Conservation (phyloP, 73 alveolate species). For the Paramecium pentaurelia region DNA sequence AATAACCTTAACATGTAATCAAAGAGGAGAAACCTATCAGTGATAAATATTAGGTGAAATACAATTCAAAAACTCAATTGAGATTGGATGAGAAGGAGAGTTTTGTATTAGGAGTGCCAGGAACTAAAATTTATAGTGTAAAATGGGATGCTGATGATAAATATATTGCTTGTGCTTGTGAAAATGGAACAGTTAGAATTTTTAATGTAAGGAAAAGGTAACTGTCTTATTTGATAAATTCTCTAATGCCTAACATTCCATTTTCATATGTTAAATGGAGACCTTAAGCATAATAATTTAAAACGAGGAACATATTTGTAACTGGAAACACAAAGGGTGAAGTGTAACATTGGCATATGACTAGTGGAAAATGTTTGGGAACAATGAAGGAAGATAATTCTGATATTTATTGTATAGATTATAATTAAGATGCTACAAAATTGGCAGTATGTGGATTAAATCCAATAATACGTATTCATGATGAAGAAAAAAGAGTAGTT, state of each 20-base stretch:
- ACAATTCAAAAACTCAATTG: background rate
- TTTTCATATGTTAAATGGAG: slow-evolving; percentile 85
- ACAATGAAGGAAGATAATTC: slow-evolving; percentile 87
- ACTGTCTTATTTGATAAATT: slow-evolving; percentile 56
- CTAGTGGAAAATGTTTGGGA: slow-evolving; percentile 92
- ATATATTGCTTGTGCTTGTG: slow-evolving; percentile 83
- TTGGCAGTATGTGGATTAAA: slow-evolving; percentile 69
- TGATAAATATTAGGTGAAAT: slow-evolving; percentile 1
- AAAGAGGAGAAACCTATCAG: slow-evolving; percentile 24
- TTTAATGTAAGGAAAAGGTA: slow-evolving; percentile 79
- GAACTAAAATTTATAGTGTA: slow-evolving; percentile 75
- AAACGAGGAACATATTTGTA: slow-evolving; percentile 86
- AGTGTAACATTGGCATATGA: slow-evolving; percentile 93
- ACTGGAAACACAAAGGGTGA: slow-evolving; percentile 94
- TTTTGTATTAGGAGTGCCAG: slow-evolving; percentile 69
- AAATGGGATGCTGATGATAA: slow-evolving; percentile 82
- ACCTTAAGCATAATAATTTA: slow-evolving; percentile 80
- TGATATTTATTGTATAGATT: slow-evolving; percentile 92
- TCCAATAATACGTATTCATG: slow-evolving; percentile 64
- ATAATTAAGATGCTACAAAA: slow-evolving; percentile 88
- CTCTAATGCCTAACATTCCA: slow-evolving; percentile 64
- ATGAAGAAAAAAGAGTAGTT: slow-evolving; percentile 63
- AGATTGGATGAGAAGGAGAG: background rate
- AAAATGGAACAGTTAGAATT: slow-evolving; percentile 82
- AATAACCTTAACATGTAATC: background rate